Percentiles rank a stretch among this genome's conserved stretches.
These are phyloP conservation scores for Clonostachys rhizophaga DNA, from an alignment of 2,329 filamentous ascomycete species.

Conservation along the genomic window DNA sequence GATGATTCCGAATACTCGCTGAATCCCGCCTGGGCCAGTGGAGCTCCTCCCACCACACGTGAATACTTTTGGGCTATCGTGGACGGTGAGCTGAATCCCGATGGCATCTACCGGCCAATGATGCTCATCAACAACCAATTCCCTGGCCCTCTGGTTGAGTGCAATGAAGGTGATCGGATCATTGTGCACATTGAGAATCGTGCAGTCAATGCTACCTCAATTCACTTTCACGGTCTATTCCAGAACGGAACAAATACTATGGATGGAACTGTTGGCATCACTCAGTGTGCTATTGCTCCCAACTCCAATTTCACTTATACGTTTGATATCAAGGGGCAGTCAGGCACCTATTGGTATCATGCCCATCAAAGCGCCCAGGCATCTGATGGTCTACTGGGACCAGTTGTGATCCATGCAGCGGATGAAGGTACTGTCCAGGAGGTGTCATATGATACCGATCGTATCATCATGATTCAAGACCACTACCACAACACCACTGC, in stretches of 20 bases:
- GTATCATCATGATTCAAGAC: constrained; percentile 43
- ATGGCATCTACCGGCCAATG: constrained; percentile 52
- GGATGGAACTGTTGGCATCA: constrained; percentile 54
- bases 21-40: constrained; percentile 48
- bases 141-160: constrained; percentile 68
- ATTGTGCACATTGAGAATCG: constrained; percentile 66
- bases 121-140: constrained; percentile 73
- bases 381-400: constrained; percentile 54
- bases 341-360: constrained; percentile 59
- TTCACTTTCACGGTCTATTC: constrained; percentile 60
- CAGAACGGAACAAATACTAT: constrained; percentile 48
- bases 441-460: constrained; percentile 42
- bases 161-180: constrained; percentile 69
- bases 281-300: constrained; percentile 45
- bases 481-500: constrained; percentile 20
- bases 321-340: constrained; percentile 44
- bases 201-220: constrained; percentile 51
- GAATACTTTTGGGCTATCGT: constrained; percentile 57
- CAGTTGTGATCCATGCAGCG: constrained; percentile 53
- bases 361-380: constrained; percentile 50
- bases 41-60: constrained; percentile 41
- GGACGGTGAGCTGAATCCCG: constrained; percentile 54
- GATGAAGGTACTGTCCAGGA: constrained; percentile 44
- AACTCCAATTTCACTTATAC: constrained; percentile 42
- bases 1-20: constrained; percentile 49